Conservation (phyloP, 2,329 filamentous ascomycete species). For the Penicillium sp. region DNA sequence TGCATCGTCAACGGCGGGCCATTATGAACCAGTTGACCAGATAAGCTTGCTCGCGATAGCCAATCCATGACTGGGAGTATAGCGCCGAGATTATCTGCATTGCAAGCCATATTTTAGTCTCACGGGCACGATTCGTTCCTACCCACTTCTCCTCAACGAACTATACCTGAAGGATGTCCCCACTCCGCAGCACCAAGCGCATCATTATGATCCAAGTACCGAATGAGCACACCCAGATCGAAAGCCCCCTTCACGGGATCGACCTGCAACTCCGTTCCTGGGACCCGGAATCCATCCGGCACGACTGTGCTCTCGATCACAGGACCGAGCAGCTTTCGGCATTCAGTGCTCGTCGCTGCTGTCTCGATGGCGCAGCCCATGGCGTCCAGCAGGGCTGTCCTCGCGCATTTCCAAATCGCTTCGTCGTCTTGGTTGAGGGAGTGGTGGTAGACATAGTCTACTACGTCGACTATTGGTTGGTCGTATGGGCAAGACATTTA, state of each 20-base stretch:
- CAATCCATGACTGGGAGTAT: slow-evolving; percentile 36
- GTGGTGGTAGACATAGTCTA: slow-evolving; percentile 22
- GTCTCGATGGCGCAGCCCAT: slow-evolving; percentile 27
- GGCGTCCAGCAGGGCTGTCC: slow-evolving; percentile 23
- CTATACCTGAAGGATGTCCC: slow-evolving; percentile 40
- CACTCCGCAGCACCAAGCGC: slow-evolving; percentile 41
- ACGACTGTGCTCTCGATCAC: slow-evolving; percentile 14
- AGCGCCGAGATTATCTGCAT: slow-evolving; percentile 39
- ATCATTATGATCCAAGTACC: slow-evolving; percentile 45
- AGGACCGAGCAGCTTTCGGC: slow-evolving; percentile 16
- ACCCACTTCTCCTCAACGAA: too few relatives aligned
- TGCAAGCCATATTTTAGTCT: not conserved
- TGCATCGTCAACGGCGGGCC: slow-evolving; percentile 30
- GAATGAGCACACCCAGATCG: slow-evolving; percentile 37
- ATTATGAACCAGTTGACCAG: not conserved
- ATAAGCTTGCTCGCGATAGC: slow-evolving; percentile 19
- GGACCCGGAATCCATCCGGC: slow-evolving; percentile 35
- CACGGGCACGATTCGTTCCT: not conserved
- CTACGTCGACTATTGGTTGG: slow-evolving; percentile 35
- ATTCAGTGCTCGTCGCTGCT: slow-evolving; percentile 17
- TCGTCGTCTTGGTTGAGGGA: slow-evolving; percentile 11
- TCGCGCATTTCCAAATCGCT: slow-evolving; percentile 18
- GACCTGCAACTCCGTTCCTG: slow-evolving; percentile 36
- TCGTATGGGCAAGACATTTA: slow-evolving; percentile 31
- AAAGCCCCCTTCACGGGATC: slow-evolving; percentile 42